Conservation (phyloP, 2,329 filamentous ascomycete species). For the Arthrobotrys entomopaga region DNA sequence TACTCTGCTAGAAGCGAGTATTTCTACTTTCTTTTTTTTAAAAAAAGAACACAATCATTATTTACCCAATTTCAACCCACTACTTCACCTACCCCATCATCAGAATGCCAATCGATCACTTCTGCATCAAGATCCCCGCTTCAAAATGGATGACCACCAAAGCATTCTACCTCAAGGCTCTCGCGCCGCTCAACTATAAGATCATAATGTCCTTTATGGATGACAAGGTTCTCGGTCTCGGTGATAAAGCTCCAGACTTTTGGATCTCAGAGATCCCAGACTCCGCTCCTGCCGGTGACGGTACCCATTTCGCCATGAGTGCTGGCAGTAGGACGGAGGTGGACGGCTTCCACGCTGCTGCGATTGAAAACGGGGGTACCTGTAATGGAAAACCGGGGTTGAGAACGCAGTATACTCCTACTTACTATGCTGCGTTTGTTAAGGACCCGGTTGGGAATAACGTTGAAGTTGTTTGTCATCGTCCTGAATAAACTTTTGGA, state of each 20-base stretch:
- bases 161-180: conserved; percentile 34
- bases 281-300: conserved; percentile 10
- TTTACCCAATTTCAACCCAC: conserved; percentile 29
- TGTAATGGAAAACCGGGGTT: conserved; percentile 30
- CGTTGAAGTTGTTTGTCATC: conserved; percentile 35
- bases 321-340: conserved; percentile 22
- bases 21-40: no score
- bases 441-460: conserved; percentile 46
- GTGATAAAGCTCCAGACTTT: conserved; percentile 31
- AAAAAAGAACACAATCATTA: conserved; percentile 14
- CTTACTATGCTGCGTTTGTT: conserved; percentile 35
- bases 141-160: conserved; percentile 32
- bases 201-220: conserved; percentile 30
- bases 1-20: conserved; percentile 1
- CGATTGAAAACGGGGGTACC: conserved; percentile 18
- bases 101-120: conserved; percentile 49
- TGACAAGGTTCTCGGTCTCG: conserved; percentile 30
- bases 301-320: conserved; percentile 33
- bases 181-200: conserved; percentile 26
- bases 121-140: conserved; percentile 28
- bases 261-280: conserved; percentile 34
- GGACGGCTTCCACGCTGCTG: conserved; percentile 26
- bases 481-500: conserved; percentile 15
- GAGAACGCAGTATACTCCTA: conserved; percentile 30
- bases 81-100: conserved; percentile 37